Conservation (phyloP, 768 basidiomycete genomes). For the Lyophyllum atratum region DNA sequence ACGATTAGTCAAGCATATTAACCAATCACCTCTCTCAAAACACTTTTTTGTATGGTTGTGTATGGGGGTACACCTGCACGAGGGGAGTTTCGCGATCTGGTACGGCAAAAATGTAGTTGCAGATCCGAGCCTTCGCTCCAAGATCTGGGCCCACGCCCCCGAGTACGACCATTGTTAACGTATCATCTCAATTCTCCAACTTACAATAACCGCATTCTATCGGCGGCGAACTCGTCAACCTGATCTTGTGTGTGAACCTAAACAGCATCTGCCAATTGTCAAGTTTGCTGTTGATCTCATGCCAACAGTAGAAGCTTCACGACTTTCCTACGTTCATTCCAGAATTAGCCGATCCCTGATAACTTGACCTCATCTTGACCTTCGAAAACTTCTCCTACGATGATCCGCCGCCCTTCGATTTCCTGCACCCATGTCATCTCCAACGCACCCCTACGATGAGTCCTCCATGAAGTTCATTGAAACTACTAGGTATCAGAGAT, state of each 20-base stretch:
- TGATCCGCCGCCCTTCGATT: conserved; percentile 7
- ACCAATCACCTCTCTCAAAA: not conserved
- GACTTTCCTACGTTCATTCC: conserved; percentile 24
- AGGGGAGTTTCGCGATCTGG: not conserved
- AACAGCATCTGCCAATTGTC: conserved; percentile 12
- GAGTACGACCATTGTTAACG: not conserved
- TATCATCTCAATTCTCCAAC: conserved; percentile 1
- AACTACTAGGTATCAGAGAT: conserved; percentile 20
- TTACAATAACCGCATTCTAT: conserved; percentile 8
- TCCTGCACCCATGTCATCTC: conserved; percentile 10
- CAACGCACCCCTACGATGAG: conserved; percentile 1
- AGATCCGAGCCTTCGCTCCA: not conserved
- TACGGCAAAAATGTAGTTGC: not conserved
- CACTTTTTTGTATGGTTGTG: not conserved
- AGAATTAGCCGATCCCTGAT: conserved; percentile 22
- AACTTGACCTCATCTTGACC: conserved; percentile 14
- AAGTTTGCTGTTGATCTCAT: conserved; percentile 15
- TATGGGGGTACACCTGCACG: too few relatives aligned
- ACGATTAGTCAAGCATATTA: not conserved
- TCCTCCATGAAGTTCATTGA: conserved; percentile 19
- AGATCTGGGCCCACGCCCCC: not conserved
- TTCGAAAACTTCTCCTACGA: conserved; percentile 10
- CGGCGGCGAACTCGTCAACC: conserved; percentile 9
- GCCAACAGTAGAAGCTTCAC: conserved; percentile 12
- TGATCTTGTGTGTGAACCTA: conserved; percentile 13